Evolutionary conservation across 176 grass and related monocot species (phyloP).

Genomic region (Oryza glaberrima): DNA sequence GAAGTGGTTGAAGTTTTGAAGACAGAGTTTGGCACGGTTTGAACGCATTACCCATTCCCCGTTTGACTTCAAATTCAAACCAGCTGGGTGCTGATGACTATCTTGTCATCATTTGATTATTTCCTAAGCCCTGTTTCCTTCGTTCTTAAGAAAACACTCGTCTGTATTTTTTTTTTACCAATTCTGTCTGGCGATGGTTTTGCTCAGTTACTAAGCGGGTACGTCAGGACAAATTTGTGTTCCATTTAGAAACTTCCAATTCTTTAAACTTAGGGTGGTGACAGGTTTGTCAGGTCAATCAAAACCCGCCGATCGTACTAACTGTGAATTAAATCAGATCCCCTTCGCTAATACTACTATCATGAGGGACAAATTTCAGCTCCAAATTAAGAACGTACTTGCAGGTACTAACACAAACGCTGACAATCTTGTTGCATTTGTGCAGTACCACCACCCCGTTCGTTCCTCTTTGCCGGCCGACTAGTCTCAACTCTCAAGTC

Average conservation of each 20-base stretch:
- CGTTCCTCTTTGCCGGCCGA: not conserved
- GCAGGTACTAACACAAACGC: not conserved
- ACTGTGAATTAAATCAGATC: not conserved
- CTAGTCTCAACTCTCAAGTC: too few relatives aligned
- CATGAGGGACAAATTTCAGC: not conserved
- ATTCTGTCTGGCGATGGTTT: not conserved
- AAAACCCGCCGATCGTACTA: not conserved
- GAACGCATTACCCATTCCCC: not conserved
- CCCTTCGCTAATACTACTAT: not conserved
- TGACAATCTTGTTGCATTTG: not conserved
- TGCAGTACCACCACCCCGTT: not conserved
- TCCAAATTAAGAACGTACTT: not conserved
- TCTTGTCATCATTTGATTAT: not conserved
- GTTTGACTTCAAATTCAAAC: not conserved
- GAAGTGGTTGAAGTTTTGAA: not conserved
- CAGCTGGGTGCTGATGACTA: not conserved
- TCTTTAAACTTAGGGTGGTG: not conserved
- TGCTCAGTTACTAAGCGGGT: not conserved
- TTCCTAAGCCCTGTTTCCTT: not conserved
- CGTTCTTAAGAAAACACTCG: not conserved
- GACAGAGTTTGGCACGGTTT: constrained; percentile 1
- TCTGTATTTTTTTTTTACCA: too few relatives aligned
- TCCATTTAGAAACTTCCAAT: constrained; percentile 5
- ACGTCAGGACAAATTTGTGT: constrained; percentile 13
- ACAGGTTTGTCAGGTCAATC: not conserved